Evolutionary conservation across 345 rosid genomes (phyloP), one percentile per base, ranked within the genome.

Genomic region (Gossypium anomalum): DNA sequence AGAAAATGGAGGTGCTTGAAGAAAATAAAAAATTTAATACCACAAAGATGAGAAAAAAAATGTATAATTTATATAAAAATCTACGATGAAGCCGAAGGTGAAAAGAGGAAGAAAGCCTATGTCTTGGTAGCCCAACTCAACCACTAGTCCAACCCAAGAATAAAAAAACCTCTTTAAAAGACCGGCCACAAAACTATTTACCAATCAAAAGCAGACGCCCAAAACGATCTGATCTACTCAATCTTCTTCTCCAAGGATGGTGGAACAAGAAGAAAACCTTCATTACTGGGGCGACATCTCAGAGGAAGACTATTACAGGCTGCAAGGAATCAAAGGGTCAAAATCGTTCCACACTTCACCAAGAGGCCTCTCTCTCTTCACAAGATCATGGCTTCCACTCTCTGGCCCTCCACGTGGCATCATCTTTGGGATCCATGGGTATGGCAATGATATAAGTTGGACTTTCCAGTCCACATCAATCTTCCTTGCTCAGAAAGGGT

Each of bases 361-460:
- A 13, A 86, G 96, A 65, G 96, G 98, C 22, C 79, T 92, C 71
- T 61, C 80, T 11, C 92, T 88, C 75, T 92, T 89, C 89, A 83
- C 93, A 72, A 87, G 92, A 55, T 87, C 94, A 57, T 90, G 97
- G 97, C 85, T 84, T 3, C 95, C 98, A 10, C 23, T 62, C 52
- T 55, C 82, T 13, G 25, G 57, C 67, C 87, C 89, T 7, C 89
- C 91, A 10, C 89, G 91, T 64, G 97, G 84, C 60, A 38, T 86
- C 82, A 74, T 92, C 86, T 87, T 80, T 67, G 90, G 89, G 89
- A 86, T 94, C 75, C 98, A 94, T 63, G 97, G 97, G 65, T 94
- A 89, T 57, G 92, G 92, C 53, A 92, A 92, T 73, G 92, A 90
- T 88, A 73, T 89, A 66, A 87, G 93, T 87, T 94, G 94, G 94